These are phyloP conservation scores for Trichoderma pleuroti DNA, from an alignment of 2,329 filamentous ascomycete genomes.

Conservation along the genomic window DNA sequence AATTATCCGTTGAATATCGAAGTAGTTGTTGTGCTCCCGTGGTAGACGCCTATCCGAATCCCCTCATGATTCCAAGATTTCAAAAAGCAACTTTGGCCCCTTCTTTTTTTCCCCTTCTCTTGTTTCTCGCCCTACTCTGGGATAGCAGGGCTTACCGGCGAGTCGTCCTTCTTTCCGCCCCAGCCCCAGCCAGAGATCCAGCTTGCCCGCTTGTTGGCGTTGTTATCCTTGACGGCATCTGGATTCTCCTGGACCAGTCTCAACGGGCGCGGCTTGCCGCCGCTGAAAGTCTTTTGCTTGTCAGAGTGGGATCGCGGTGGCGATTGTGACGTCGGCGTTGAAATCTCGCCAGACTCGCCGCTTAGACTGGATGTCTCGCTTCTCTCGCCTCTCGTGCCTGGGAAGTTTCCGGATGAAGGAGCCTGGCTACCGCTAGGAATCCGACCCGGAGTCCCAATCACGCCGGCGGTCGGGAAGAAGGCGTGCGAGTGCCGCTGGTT, in stretches of 20 bases:
- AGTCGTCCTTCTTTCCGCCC: constrained; percentile 49
- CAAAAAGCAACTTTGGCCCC: constrained; percentile 2
- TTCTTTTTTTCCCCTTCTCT: background rate
- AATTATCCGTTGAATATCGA: constrained; percentile 15
- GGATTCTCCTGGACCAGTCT: constrained; percentile 79
- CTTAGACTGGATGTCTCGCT: constrained; percentile 63
- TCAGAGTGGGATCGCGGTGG: constrained; percentile 51
- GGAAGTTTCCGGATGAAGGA: constrained; percentile 60
- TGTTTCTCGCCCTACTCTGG: constrained; percentile 30
- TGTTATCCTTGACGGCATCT: constrained; percentile 50
- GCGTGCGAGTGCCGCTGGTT: constrained; percentile 59
- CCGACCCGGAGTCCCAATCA: constrained; percentile 51
- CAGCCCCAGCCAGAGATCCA: constrained; percentile 61
- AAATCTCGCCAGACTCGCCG: constrained; percentile 59
- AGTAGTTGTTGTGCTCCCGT: constrained; percentile 11
- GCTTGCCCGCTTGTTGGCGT: constrained; percentile 57
- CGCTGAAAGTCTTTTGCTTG: constrained; percentile 56
- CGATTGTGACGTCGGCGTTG: constrained; percentile 49
- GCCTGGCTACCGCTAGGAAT: constrained; percentile 49
- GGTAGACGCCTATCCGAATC: constrained; percentile 12
- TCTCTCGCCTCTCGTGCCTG: constrained; percentile 64
- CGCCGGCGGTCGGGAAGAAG: constrained; percentile 55
- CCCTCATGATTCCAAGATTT: background rate
- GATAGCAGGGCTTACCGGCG: constrained; percentile 31
- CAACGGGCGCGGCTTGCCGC: constrained; percentile 76